Evolutionary conservation across 208 protist species (phyloP).

Genomic region (Novymonas esmeraldas): DNA sequence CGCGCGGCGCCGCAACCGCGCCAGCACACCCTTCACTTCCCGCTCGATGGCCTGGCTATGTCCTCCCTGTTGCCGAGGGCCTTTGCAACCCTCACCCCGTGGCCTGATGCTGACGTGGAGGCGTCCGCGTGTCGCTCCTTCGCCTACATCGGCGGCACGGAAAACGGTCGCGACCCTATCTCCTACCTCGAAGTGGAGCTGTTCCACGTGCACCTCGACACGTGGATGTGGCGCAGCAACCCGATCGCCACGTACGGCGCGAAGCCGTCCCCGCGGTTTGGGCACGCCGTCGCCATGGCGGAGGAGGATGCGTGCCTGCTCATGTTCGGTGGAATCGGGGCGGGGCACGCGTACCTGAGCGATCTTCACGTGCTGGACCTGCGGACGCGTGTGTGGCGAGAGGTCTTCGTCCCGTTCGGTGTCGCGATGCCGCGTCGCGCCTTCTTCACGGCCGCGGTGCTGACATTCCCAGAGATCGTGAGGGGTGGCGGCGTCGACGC

Average conservation of each 20-base stretch:
- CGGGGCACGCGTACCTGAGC: slow-evolving; percentile 41
- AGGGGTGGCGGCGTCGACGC: background rate
- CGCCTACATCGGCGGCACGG: slow-evolving; percentile 73
- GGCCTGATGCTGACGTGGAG: slow-evolving; percentile 24
- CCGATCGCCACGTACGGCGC: slow-evolving; percentile 58
- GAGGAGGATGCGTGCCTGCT: slow-evolving; percentile 39
- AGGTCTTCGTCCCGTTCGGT: slow-evolving; percentile 66
- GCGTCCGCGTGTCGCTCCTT: slow-evolving; percentile 31
- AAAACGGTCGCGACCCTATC: slow-evolving; percentile 55
- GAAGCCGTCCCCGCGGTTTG: slow-evolving; percentile 67
- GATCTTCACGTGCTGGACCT: slow-evolving; percentile 74
- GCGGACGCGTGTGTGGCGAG: slow-evolving; percentile 69
- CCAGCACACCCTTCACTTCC: slow-evolving; percentile 46
- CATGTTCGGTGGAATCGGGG: slow-evolving; percentile 73
- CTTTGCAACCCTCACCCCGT: slow-evolving; percentile 67
- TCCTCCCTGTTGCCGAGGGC: slow-evolving; percentile 39
- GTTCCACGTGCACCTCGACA: slow-evolving; percentile 37
- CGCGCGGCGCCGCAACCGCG: background rate
- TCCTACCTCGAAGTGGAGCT: slow-evolving; percentile 55
- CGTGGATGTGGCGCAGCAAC: slow-evolving; percentile 26
- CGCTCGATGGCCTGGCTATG: slow-evolving; percentile 36
- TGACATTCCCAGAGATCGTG: slow-evolving; percentile 6
- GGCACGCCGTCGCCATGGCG: slow-evolving; percentile 51
- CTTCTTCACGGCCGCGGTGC: slow-evolving; percentile 52
- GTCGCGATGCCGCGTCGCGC: slow-evolving; percentile 53